Conservation (phyloP, 2,329 filamentous ascomycete species). For the Thielaviopsis punctulata region DNA sequence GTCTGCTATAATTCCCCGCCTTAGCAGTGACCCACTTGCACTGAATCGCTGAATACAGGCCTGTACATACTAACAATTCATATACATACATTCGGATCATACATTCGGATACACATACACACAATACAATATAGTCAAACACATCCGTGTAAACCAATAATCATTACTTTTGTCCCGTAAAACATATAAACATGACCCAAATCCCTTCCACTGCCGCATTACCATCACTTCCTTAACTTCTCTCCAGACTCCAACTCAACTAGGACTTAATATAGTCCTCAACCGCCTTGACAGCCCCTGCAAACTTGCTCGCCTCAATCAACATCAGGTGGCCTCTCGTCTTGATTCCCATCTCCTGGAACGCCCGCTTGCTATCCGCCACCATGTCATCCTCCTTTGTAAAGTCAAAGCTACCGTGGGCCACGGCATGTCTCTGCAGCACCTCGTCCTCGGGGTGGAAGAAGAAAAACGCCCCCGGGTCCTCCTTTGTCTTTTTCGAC, state of each 20-base stretch:
- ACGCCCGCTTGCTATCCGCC: conserved; percentile 83
- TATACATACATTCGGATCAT: background rate
- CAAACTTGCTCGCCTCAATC: conserved; percentile 65
- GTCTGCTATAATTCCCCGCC: background rate
- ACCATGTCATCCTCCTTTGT: conserved; percentile 65
- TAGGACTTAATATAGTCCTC: conserved; percentile 53
- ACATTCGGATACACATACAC: no score
- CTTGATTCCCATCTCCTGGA: conserved; percentile 82
- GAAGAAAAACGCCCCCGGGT: conserved; percentile 44
- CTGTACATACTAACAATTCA: background rate
- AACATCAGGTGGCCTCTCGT: conserved; percentile 72
- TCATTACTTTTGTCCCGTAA: background rate
- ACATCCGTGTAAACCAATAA: no score
- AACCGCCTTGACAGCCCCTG: conserved; percentile 57
- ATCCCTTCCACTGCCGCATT: background rate
- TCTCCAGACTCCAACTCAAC: no score
- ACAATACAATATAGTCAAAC: no score
- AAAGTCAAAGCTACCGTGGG: conserved; percentile 56
- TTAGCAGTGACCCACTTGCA: no score
- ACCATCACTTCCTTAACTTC: no score
- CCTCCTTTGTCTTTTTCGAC: conserved; percentile 38
- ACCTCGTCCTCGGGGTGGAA: conserved; percentile 96
- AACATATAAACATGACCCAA: background rate
- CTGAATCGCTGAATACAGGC: background rate
- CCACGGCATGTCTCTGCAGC: conserved; percentile 57